Evolutionary conservation across 176 grass and related monocot species (phyloP).

Genomic region (Oryza officinalis): DNA sequence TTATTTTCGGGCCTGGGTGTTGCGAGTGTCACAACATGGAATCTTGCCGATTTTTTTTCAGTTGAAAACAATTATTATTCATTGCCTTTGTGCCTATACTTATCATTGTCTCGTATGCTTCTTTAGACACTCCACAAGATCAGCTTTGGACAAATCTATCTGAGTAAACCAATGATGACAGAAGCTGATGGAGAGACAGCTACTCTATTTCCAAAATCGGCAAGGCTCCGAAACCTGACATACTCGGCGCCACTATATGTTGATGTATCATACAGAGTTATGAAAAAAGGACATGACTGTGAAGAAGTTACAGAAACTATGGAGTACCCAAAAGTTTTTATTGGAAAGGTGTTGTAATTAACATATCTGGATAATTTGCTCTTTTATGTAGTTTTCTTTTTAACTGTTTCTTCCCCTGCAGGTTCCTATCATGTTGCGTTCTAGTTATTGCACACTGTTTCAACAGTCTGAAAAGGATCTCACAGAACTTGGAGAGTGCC

Average conservation of each 20-base stretch:
- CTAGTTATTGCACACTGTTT: conserved; percentile 88
- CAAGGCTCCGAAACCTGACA: conserved; percentile 88
- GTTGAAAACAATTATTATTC: conserved; percentile 3
- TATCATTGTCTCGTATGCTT: conserved; percentile 35
- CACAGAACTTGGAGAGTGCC: conserved; percentile 95
- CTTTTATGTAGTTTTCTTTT: conserved; percentile 18
- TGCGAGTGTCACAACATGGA: conserved; percentile 17
- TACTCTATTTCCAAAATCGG: conserved; percentile 92
- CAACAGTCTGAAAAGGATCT: conserved; percentile 96
- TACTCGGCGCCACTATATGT: conserved; percentile 96
- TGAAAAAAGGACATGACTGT: conserved; percentile 98
- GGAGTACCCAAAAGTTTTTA: conserved; percentile 95
- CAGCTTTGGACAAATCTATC: conserved; percentile 90
- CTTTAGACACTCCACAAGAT: conserved; percentile 91
- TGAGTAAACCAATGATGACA: conserved; percentile 97
- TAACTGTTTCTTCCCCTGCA: conserved; percentile 22
- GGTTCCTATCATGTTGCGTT: conserved; percentile 96
- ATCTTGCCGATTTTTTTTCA: conserved; percentile 24
- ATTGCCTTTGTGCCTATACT: conserved; percentile 9
- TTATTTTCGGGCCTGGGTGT: background rate
- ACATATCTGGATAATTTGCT: conserved; percentile 17
- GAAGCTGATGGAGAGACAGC: conserved; percentile 97
- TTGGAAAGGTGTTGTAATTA: conserved; percentile 72
- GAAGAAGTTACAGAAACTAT: conserved; percentile 93
- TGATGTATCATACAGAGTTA: conserved; percentile 87